Evolutionary conservation across 768 basidiomycete genomes (phyloP), one percentile per base, ranked within the genome.

Genomic region (Pleurotus tuoliensis): DNA sequence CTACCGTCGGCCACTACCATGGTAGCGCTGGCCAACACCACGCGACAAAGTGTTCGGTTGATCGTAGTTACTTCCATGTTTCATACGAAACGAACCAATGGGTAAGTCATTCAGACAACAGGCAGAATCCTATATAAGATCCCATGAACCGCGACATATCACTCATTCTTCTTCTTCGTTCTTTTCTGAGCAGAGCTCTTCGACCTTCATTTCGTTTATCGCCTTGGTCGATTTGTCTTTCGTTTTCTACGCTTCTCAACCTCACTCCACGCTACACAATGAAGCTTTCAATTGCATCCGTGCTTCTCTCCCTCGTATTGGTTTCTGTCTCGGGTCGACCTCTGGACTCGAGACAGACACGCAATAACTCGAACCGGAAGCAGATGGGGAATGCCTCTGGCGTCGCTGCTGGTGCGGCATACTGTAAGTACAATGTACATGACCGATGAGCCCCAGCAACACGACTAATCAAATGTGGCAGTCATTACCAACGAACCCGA

Each of bases 401-500:
- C 44, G 5, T 18, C 18, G 46, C 59, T 47, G 41, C 47, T n/a
- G 63, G 63, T 4, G 63, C 63, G 6, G 62, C 58, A 11, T 64
- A 59, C 48, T 64, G 63, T 64, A 39, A 16, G 27, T 25, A n/a
- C 30, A 34, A 39, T 8, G 27, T 25, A n/a, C 30, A 34, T 25
- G 2, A 2, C n/a, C 24, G 30, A 52, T 40, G 24, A 7, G 15
- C 11, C 22, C 12, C 20, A 13, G 5, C 1, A 9, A 16, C 8
- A 6, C 12, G 25, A 25, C 40, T 43, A 37, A 53, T 11, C 15
- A 1, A 22, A 18, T 8, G 34, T n/a, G 12, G 8, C 46, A 82
- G 80, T 81, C 64, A 75, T 81, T 34, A 78, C 79, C 34, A 82
- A 82, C 60, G 76, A 80, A 50, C 73, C 75, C 3, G 59, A 61